Evolutionary conservation across 202 grass and related monocot genomes (phyloP), one percentile per base, ranked within the genome.

Genomic region (Setaria italica): DNA sequence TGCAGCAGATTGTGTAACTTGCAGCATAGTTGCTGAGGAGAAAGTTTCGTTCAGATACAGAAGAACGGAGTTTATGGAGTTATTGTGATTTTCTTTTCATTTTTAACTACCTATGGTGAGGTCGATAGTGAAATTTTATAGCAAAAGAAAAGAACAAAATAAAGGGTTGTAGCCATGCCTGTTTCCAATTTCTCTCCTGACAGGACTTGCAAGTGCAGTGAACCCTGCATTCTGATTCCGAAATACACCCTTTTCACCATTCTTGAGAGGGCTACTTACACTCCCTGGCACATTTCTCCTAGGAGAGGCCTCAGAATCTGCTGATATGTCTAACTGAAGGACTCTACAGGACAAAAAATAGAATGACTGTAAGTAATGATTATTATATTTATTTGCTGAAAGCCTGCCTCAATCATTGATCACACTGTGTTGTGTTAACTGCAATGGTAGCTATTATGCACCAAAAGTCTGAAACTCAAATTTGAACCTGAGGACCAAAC

Each of bases 141-240:
- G 29, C 12, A 37, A 77, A 67, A 82, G 59, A 74, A 62, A 67
- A n/a, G 43, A 83, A 66, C 4, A 82, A 75, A 76, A 83, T 67
- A 59, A 83, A 79, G 80, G 58, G 59, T 20, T 35, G 62, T 62
- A 77, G 70, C 78, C 78, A 83, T 93, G 80, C 94, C 91, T 96
- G 91, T 83, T 96, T 78, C 81, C 89, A 37, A 93, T 54, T 81
- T 92, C 90, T 89, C 95, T 98, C 82, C 93, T 87, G 67, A 90
- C 47, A 70, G 93, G 95, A 85, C 93, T 98, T 90, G 85, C 90
- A 81, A 94, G 53, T 77, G 85, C 70, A 74, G 78, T 82, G 48
- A 79, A 79, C 64, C 81, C 92, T 85, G 85, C 78, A 84, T 90
- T 92, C 72, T 88, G 81, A 67, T 92, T 88, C 71, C 82, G 79